Percentiles rank a stretch among this genome's conserved stretches.
These are phyloP conservation scores for Zarea fungicola DNA, from an alignment of 2,329 filamentous ascomycete species.

Conservation along the genomic window DNA sequence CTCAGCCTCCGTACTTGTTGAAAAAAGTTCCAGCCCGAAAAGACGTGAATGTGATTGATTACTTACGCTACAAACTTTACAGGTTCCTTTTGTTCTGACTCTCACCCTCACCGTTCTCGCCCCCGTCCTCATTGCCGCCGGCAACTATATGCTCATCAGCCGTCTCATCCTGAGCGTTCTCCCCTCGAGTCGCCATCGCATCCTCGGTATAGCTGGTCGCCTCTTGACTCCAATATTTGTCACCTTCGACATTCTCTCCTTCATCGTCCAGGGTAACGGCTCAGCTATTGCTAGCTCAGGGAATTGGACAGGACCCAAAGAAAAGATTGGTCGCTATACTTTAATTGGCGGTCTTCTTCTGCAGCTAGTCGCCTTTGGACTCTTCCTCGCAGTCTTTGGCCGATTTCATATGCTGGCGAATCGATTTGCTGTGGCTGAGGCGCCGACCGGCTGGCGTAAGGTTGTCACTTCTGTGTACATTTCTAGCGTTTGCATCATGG, in stretches of 20 bases:
- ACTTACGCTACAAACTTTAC: no score
- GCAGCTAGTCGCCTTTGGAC: conserved; percentile 35
- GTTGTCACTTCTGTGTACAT: conserved; percentile 38
- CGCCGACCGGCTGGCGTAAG: conserved; percentile 31
- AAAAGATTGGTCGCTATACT: conserved; percentile 33
- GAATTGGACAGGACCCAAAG: conserved; percentile 37
- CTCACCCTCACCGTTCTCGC: conserved; percentile 41
- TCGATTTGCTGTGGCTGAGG: conserved; percentile 18
- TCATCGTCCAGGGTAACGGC: conserved; percentile 40
- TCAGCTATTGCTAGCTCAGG: conserved; percentile 37
- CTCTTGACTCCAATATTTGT: conserved; percentile 43
- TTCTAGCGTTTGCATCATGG: conserved; percentile 40
- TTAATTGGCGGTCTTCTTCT: conserved; percentile 37
- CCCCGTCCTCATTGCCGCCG: conserved; percentile 44
- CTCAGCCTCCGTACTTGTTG: no score
- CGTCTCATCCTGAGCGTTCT: conserved; percentile 37
- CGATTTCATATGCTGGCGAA: conserved; percentile 32
- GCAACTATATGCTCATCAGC: conserved; percentile 47
- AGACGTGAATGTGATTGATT: no score
- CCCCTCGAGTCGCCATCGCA: conserved; percentile 25
- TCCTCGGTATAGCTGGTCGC: conserved; percentile 31
- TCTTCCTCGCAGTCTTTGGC: conserved; percentile 36
- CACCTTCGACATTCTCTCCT: conserved; percentile 38
- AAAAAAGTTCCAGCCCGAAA: no score
- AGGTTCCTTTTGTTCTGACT: conserved; percentile 34